A percentile compares a stretch with the other conserved stretches of the same genome.
Evolutionary conservation across 2,329 filamentous ascomycete species (phyloP).

Genomic region (Talaromyces funiculosus): DNA sequence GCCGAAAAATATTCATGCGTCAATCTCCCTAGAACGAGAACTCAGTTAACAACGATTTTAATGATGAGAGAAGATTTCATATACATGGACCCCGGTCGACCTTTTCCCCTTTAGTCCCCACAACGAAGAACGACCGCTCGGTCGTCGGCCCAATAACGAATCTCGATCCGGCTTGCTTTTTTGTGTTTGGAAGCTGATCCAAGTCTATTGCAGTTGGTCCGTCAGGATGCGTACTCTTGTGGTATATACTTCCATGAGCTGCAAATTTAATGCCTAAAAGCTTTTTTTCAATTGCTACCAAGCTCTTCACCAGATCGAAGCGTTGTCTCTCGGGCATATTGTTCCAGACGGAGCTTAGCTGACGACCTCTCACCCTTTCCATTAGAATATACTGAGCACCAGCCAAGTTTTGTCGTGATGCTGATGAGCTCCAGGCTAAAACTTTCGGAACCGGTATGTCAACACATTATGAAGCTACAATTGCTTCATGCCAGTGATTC

Average conservation of each 20-base stretch:
- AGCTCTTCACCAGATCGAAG: constrained; percentile 18
- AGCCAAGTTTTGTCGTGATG: constrained; percentile 15
- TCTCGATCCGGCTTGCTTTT: neutral
- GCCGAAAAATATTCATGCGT: constrained; percentile 18
- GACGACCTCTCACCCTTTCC: constrained; percentile 17
- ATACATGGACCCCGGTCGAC: constrained; percentile 14
- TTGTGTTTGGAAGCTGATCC: neutral
- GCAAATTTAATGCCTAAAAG: constrained; percentile 12
- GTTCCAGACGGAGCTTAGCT: constrained; percentile 17
- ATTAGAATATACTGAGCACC: constrained; percentile 22
- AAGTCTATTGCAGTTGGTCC: neutral
- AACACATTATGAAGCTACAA: constrained; percentile 17
- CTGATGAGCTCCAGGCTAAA: constrained; percentile 15
- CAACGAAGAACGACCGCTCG: constrained; percentile 17
- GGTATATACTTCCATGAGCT: constrained; percentile 20
- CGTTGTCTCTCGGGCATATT: constrained; percentile 17
- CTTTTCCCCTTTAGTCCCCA: constrained; percentile 12
- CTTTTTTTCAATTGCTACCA: constrained; percentile 17
- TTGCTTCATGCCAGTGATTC: neutral
- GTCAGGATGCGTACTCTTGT: constrained; percentile 10
- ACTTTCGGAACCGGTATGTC: constrained; percentile 18
- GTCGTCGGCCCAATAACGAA: constrained; percentile 19
- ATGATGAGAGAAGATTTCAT: constrained; percentile 3
- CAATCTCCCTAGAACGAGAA: constrained; percentile 18
- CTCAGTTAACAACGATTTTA: no score